A percentile compares a stretch with the other conserved stretches of the same genome.
These are phyloP conservation scores for Craterostigma plantagineum DNA, from an alignment of 257 asterid genomes.

Conservation along the genomic window DNA sequence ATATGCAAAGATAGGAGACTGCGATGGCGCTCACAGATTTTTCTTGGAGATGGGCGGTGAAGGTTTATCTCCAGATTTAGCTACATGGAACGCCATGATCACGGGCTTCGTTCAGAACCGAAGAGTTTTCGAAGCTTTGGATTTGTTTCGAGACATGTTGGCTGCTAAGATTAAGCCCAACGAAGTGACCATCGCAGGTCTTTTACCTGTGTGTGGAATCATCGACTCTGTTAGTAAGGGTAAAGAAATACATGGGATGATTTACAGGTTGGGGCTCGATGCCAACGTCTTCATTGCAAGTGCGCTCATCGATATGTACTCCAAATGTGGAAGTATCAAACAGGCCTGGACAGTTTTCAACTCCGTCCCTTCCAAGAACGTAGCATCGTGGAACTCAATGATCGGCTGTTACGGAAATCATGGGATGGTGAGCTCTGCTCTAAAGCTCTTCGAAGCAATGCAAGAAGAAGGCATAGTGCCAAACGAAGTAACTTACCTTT, in stretches of 20 bases:
- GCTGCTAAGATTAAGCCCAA: constrained; percentile 32
- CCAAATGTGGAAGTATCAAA: constrained; percentile 37
- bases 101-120: constrained; percentile 40
- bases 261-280: constrained; percentile 20
- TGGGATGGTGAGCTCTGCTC: constrained; percentile 31
- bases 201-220: constrained; percentile 36
- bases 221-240: constrained; percentile 22
- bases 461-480: constrained; percentile 21
- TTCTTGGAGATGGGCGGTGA: constrained; percentile 27
- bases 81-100: constrained; percentile 51
- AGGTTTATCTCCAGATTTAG: constrained; percentile 33
- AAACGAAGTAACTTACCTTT: constrained; percentile 31
- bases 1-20: constrained; percentile 33
- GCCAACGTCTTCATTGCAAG: constrained; percentile 37
- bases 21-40: constrained; percentile 21
- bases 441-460: constrained; percentile 30
- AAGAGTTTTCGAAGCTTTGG: constrained; percentile 23
- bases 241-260: constrained; percentile 39
- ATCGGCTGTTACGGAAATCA: constrained; percentile 51
- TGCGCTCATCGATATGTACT: constrained; percentile 48
- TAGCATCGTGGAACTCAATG: constrained; percentile 46
- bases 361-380: constrained; percentile 19
- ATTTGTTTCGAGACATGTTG: constrained; percentile 25
- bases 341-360: constrained; percentile 24
- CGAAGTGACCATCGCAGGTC: constrained; percentile 35